Evolutionary conservation across 805 yeast genomes (phyloP), one percentile per base, ranked within the genome.

Genomic region (Torulaspora delbrueckii): DNA sequence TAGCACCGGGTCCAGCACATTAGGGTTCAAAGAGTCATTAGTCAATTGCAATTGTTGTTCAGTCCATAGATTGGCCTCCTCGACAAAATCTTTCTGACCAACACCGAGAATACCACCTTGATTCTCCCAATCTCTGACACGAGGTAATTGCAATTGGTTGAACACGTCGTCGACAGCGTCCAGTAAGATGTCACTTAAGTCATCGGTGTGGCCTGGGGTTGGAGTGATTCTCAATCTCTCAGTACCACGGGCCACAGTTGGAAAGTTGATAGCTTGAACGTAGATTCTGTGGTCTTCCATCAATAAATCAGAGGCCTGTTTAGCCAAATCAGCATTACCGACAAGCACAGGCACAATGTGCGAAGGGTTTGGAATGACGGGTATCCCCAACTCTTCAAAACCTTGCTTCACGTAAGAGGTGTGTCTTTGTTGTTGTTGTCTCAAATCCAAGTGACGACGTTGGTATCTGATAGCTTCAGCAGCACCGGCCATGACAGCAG

Each of bases 151-250:
- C 66, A 93, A 74, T 52, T 83, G 84, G 34, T 72, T 74, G 73
- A 91, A 93, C 19, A 90, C 87, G 38, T 78, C 77, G 56, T 88
- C 96, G 40, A 93, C 73, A 9, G 97, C 88, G 8, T 71, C 78
- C 44, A 93, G 75, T 56, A 93, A 76, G 54, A 80, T 75, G 63
- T 89, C 87, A 43, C 91, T 76, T 40, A 87, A 74, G 46, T 82
- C 86, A 47, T 80, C 75, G 14, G 81, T 78, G 66, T 93, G 99
- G 44, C 96, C 97, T 30, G 99, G 99, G 34, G 99, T 90, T 45
- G 99, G 98, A n/a, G 99, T 93, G 63, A 93, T 81, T 71, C 99
- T 82, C 60, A 93, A 79, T 66, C 99, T 82, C 72, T 93, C 99
- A 54, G 89, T 84, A 50, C 99, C 99, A 56, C 85, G 81, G 14